These are phyloP conservation scores for Paraglomus brasilianum DNA, from an alignment of 192 early-diverging fungal species.

Conservation along the genomic window DNA sequence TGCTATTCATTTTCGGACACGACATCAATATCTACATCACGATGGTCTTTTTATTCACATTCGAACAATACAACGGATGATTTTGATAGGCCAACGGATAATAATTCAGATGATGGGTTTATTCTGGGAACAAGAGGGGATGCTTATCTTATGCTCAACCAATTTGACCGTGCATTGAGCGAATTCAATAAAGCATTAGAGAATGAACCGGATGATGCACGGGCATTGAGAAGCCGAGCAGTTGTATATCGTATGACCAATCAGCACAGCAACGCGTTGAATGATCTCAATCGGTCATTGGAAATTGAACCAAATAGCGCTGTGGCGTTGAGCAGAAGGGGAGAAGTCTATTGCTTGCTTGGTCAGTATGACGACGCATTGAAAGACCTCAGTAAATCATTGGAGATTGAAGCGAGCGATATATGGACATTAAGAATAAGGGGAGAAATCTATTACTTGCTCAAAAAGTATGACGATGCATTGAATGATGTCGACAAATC, in stretches of 20 bases:
- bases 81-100: background rate
- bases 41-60: too few relatives aligned
- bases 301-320: background rate
- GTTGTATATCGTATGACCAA: background rate
- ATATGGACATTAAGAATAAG: constrained; percentile 8
- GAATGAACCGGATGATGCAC: constrained; percentile 14
- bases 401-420: constrained; percentile 4
- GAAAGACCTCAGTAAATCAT: constrained; percentile 3
- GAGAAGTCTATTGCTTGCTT: constrained; percentile 8
- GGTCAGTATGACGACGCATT: background rate
- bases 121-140: background rate
- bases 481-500: constrained; percentile 23
- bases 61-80: background rate
- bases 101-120: background rate
- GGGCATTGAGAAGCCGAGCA: background rate
- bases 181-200: background rate
- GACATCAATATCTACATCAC: too few relatives aligned
- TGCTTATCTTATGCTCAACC: background rate
- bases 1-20: too few relatives aligned
- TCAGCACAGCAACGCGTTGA: background rate
- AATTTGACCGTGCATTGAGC: background rate
- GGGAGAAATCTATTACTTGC: constrained; percentile 1
- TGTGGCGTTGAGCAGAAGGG: background rate
- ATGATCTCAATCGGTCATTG: background rate
- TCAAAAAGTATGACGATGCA: constrained; percentile 4